Conservation (phyloP, 2,329 filamentous ascomycete genomes). For the Lecanicillium sp. region DNA sequence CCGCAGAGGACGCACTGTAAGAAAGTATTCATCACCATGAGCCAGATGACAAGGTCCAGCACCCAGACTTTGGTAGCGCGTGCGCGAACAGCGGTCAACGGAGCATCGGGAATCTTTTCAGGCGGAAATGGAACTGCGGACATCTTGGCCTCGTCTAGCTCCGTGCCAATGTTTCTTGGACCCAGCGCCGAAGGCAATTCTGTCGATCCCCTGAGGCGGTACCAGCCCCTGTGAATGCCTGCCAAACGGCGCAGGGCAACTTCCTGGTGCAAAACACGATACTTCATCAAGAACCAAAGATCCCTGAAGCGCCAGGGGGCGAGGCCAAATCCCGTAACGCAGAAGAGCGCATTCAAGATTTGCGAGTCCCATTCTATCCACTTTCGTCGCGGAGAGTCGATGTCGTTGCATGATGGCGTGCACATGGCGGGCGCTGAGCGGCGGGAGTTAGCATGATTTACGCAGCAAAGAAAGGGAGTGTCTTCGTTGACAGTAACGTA, state of each 20-base stretch:
- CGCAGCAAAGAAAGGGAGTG: not conserved
- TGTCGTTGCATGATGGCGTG: slow-evolving; percentile 58
- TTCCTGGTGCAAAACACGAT: slow-evolving; percentile 44
- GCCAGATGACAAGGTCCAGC: slow-evolving; percentile 71
- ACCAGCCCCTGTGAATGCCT: slow-evolving; percentile 69
- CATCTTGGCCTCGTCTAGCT: slow-evolving; percentile 29
- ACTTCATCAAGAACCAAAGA: slow-evolving; percentile 64
- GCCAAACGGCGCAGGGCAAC: slow-evolving; percentile 60
- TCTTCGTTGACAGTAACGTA: slow-evolving; percentile 10
- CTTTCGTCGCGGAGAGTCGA: slow-evolving; percentile 66
- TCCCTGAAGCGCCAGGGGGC: slow-evolving; percentile 78
- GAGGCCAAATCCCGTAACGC: slow-evolving; percentile 70
- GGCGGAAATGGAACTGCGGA: slow-evolving; percentile 52
- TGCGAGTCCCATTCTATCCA: slow-evolving; percentile 86
- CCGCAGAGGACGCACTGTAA: slow-evolving; percentile 65
- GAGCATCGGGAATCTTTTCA: slow-evolving; percentile 54
- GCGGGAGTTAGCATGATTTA: no score
- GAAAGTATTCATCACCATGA: slow-evolving; percentile 71
- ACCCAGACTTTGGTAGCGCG: slow-evolving; percentile 64
- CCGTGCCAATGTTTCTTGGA: slow-evolving; percentile 40
- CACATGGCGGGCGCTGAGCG: slow-evolving; percentile 59
- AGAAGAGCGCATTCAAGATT: slow-evolving; percentile 62
- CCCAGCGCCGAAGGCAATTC: slow-evolving; percentile 46
- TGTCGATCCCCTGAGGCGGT: slow-evolving; percentile 61
- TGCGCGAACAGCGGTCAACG: slow-evolving; percentile 65